phyloP scores from a whole-genome alignment of 371 early-diverging fungal genomes.

The Mortierella sp. region DNA sequence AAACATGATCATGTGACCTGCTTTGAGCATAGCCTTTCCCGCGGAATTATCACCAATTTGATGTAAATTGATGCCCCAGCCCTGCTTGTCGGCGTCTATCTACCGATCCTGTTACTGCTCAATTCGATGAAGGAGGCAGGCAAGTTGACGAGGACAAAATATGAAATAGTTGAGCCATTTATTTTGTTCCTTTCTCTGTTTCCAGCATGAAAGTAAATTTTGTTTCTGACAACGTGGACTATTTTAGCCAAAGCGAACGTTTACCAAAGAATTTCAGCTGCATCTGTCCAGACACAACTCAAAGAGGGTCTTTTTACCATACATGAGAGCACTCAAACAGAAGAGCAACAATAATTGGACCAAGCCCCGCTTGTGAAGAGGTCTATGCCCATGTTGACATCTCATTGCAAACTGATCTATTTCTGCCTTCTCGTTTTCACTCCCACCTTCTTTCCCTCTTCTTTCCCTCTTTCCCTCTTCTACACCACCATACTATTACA shows the following conservation, averaged over 20 bases:
- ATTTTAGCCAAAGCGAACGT: too few species aligned
- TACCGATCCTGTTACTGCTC: too few species aligned
- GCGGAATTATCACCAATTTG: too few species aligned
- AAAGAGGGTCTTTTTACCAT: not conserved
- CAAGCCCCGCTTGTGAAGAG: not conserved
- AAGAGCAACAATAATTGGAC: not conserved
- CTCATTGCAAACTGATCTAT: constrained; percentile 6
- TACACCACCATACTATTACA: not conserved
- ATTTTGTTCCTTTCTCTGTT: too few species aligned
- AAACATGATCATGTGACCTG: not conserved
- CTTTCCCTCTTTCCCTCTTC: not conserved
- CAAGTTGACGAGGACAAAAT: too few species aligned
- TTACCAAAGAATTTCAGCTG: too few species aligned
- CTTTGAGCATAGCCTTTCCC: not conserved
- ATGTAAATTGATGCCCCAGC: not conserved
- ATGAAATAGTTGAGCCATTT: too few species aligned
- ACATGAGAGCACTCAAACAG: not conserved
- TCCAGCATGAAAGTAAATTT: too few species aligned
- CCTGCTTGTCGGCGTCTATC: too few species aligned
- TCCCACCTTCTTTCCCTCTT: not conserved
- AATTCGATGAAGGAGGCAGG: too few species aligned
- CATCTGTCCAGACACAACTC: too few species aligned
- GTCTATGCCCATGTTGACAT: not conserved
- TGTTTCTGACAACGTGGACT: too few species aligned
- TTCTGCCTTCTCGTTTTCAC: not conserved